A percentile compares a stretch with the other conserved stretches of the same genome.
Evolutionary conservation across 495 filamentous ascomycete species (phyloP).

Genomic region (Lichenothelia convexa): DNA sequence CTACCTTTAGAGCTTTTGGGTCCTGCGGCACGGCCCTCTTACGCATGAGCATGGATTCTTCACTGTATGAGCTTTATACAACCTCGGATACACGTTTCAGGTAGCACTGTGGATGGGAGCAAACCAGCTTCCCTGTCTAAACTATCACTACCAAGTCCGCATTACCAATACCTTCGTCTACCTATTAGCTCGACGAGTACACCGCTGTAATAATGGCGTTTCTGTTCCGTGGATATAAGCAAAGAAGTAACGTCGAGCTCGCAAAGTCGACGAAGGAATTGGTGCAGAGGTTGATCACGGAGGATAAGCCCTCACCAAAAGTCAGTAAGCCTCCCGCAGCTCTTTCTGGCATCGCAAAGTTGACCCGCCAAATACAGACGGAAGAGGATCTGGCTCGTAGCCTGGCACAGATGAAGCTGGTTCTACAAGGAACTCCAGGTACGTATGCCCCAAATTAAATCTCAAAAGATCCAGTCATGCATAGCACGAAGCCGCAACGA

Average conservation of each 20-base stretch:
- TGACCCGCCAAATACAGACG: constrained; percentile 5
- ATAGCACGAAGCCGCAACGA: background rate
- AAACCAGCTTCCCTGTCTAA: no score
- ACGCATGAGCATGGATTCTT: no score
- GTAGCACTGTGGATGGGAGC: no score
- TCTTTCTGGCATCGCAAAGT: background rate
- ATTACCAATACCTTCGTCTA: no score
- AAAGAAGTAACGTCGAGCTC: constrained; percentile 38
- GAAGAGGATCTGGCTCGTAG: constrained; percentile 24
- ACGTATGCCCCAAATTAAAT: no score
- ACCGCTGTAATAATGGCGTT: constrained; percentile 54
- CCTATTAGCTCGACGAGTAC: no score
- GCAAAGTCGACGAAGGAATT: constrained; percentile 39
- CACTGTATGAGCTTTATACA: no score
- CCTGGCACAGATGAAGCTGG: constrained; percentile 24
- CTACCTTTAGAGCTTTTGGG: no score
- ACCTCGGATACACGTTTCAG: no score
- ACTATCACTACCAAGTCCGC: no score
- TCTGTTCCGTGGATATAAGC: constrained; percentile 57
- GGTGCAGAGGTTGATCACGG: constrained; percentile 24
- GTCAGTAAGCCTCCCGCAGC: constrained; percentile 9
- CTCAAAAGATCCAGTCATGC: no score
- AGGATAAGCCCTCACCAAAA: constrained; percentile 18
- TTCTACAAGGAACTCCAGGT: constrained; percentile 24
- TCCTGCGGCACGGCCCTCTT: no score